Evolutionary conservation across 495 filamentous ascomycete genomes (phyloP).

Genomic region (Parachaetomium inaequale): DNA sequence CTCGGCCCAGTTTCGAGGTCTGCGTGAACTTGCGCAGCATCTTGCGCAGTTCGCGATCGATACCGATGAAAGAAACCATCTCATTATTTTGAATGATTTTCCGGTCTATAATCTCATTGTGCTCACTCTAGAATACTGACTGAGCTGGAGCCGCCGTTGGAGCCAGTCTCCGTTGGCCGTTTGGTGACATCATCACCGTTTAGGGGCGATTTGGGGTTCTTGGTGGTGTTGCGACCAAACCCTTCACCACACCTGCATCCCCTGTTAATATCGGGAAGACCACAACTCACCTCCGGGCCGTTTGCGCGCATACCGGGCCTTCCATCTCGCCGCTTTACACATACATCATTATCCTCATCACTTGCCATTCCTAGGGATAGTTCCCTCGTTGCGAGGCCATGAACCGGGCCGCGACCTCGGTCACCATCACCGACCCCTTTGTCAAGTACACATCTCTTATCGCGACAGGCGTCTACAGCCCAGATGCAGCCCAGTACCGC

Average conservation of each 20-base stretch:
- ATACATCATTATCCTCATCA: not conserved
- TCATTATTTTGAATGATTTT: not conserved
- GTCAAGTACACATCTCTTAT: conserved; percentile 63
- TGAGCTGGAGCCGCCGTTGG: not conserved
- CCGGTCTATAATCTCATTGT: not conserved
- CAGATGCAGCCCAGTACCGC: conserved; percentile 64
- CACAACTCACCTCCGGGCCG: not conserved
- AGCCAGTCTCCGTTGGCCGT: not conserved
- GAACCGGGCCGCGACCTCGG: conserved; percentile 37
- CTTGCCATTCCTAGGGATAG: not conserved
- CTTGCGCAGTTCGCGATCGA: not conserved
- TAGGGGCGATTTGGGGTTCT: not conserved
- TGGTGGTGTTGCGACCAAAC: not conserved
- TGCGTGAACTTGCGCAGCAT: not conserved
- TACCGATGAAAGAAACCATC: not conserved
- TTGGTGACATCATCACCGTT: conserved; percentile 10
- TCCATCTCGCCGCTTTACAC: not conserved
- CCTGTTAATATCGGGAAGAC: not conserved
- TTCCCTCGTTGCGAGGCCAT: conserved; percentile 18
- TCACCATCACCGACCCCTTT: conserved; percentile 69
- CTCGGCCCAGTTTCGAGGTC: not conserved
- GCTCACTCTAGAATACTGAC: not conserved
- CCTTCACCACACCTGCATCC: not conserved
- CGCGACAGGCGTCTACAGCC: conserved; percentile 53
- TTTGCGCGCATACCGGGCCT: not conserved